Percentiles rank a stretch among this genome's conserved stretches.
These are phyloP conservation scores for Huntiella abstrusa DNA, from an alignment of 2,329 filamentous ascomycete species.

Conservation along the genomic window DNA sequence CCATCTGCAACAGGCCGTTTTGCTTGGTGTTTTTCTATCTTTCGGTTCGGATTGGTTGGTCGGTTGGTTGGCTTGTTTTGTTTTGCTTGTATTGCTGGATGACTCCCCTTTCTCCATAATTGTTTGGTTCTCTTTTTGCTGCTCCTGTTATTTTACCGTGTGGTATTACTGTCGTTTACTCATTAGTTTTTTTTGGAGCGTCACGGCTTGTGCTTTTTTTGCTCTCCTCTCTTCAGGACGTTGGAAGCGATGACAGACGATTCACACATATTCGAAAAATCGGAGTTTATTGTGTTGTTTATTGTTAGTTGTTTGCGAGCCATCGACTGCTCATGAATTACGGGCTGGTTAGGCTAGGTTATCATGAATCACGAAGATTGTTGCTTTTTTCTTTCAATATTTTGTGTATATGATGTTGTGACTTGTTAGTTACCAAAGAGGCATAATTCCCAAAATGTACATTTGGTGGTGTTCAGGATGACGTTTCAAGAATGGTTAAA, in stretches of 20 bases:
- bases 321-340: not conserved
- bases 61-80: conserved; percentile 1
- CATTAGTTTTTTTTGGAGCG: conserved; percentile 13
- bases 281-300: not conserved
- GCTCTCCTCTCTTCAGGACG: conserved; percentile 3
- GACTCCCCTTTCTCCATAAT: not conserved
- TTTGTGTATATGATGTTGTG: too few species aligned
- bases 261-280: not conserved
- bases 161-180: conserved; percentile 11
- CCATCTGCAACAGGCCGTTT: conserved; percentile 6
- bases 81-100: conserved; percentile 1
- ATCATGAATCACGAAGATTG: too few species aligned
- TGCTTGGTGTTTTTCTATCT: conserved; percentile 13
- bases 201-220: conserved; percentile 11
- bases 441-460: too few species aligned
- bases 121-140: conserved; percentile 4
- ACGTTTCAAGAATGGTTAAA: too few species aligned
- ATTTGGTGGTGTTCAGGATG: too few species aligned
- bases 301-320: not conserved
- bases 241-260: not conserved
- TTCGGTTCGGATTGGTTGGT: conserved; percentile 36
- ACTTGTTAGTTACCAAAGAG: too few species aligned
- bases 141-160: conserved; percentile 1
- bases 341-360: too few species aligned
- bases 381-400: too few species aligned